These are phyloP conservation scores for Diutina neorugosa DNA, from an alignment of 1,139 yeast species.

Conservation along the genomic window DNA sequence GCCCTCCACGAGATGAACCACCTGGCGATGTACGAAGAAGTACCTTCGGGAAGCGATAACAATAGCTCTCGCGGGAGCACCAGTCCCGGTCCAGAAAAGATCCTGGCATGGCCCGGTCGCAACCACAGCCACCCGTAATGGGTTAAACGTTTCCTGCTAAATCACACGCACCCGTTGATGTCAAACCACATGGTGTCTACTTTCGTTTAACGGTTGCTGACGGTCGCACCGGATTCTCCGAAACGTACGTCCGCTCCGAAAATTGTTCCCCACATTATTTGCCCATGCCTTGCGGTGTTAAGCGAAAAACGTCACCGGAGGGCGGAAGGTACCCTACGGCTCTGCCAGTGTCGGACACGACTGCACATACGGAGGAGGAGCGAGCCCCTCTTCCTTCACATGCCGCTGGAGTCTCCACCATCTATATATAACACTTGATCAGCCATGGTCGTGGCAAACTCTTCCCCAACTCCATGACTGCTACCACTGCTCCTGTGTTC, in stretches of 20 bases:
- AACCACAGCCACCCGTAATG: conserved; percentile 50
- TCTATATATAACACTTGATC: no score
- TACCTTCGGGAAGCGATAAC: neutral
- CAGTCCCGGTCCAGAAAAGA: conserved; percentile 19
- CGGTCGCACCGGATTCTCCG: neutral
- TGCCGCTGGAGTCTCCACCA: no score
- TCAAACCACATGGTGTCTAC: no score
- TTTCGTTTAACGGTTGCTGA: neutral
- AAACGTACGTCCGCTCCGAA: neutral
- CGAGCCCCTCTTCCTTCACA: neutral
- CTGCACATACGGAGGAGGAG: neutral
- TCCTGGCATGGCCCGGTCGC: conserved; percentile 61
- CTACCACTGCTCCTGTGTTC: neutral
- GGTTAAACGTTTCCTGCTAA: neutral
- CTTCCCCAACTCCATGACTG: neutral
- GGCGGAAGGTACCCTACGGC: no score
- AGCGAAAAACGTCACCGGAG: neutral
- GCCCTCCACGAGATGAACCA: neutral
- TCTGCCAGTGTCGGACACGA: neutral
- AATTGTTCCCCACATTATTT: neutral
- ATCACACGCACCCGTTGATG: no score
- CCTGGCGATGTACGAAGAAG: neutral
- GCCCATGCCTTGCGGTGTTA: neutral
- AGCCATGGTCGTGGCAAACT: no score
- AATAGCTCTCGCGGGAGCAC: neutral